Evolutionary conservation across 1,139 yeast species (phyloP).

Genomic region (Scheffersomyces insectosa): DNA sequence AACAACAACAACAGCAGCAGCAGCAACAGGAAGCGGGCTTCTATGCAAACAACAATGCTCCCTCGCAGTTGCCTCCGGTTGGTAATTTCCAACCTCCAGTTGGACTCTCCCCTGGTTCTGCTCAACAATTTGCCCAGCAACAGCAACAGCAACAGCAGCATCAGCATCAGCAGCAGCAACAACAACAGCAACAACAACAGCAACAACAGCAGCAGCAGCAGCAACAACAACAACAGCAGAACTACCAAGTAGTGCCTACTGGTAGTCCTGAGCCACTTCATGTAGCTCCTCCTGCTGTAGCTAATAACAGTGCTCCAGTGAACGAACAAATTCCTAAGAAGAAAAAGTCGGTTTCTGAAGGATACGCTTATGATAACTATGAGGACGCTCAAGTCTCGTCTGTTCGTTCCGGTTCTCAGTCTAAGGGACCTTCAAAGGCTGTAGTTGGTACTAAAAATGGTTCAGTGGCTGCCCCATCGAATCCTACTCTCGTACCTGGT

Average conservation of each 20-base stretch:
- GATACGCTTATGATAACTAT: conserved; percentile 32
- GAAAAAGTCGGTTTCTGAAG: conserved; percentile 33
- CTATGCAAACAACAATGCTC: conserved; percentile 25
- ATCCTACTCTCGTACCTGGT: conserved; percentile 79
- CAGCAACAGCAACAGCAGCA: conserved; percentile 6
- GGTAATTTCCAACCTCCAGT: conserved; percentile 91
- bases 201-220: conserved; percentile 1
- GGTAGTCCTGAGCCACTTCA: conserved; percentile 12
- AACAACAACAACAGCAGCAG: conserved; percentile 23
- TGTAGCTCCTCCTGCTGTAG: background rate
- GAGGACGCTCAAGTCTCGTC: conserved; percentile 58
- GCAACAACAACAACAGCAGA: background rate
- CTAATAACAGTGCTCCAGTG: conserved; percentile 10
- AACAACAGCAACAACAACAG: conserved; percentile 4
- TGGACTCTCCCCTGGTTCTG: conserved; percentile 28
- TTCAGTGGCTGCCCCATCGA: conserved; percentile 24
- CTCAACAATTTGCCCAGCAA: conserved; percentile 10
- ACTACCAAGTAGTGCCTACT: conserved; percentile 4
- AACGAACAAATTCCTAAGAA: conserved; percentile 14
- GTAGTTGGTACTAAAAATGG: conserved; percentile 17
- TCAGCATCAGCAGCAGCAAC: conserved; percentile 6
- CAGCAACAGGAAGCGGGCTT: conserved; percentile 22
- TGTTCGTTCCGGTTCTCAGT: conserved; percentile 39
- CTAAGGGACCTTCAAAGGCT: conserved; percentile 5
- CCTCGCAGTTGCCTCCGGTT: conserved; percentile 82